Conservation (phyloP, 495 filamentous ascomycete species). For the Venustampulla echinocandica region DNA sequence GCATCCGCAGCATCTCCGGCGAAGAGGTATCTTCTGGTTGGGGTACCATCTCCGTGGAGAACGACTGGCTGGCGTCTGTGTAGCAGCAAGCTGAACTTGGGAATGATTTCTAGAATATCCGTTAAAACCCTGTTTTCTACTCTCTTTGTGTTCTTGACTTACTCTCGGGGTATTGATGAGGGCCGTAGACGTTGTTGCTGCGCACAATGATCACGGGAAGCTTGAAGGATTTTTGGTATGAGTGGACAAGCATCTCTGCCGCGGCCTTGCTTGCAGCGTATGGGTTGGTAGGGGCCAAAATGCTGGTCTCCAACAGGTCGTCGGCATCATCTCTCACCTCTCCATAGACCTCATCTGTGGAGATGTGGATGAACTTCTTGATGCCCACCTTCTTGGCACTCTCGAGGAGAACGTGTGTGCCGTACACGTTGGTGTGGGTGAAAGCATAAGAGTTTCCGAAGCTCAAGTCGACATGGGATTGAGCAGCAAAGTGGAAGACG, state of each 20-base stretch:
- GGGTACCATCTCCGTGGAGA: conserved; percentile 60
- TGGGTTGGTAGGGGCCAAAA: conserved; percentile 64
- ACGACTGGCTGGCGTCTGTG: conserved; percentile 47
- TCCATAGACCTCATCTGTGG: conserved; percentile 72
- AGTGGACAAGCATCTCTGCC: conserved; percentile 71
- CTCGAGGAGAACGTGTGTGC: conserved; percentile 65
- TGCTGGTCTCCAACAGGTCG: conserved; percentile 51
- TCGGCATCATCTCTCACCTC: conserved; percentile 55
- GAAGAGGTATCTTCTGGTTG: conserved; percentile 60
- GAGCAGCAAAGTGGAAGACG: conserved; percentile 68
- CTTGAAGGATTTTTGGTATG: conserved; percentile 64
- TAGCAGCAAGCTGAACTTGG: conserved; percentile 62
- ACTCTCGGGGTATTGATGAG: conserved; percentile 75
- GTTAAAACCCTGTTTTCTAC: conserved; percentile 13
- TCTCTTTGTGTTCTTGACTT: conserved; percentile 21
- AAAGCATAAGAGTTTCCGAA: conserved; percentile 67
- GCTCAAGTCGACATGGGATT: conserved; percentile 64
- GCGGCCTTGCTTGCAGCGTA: conserved; percentile 73
- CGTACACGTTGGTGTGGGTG: conserved; percentile 62
- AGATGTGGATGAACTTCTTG: conserved; percentile 61
- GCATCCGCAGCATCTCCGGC: conserved; percentile 68
- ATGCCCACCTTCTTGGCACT: conserved; percentile 54
- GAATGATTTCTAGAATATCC: conserved; percentile 56
- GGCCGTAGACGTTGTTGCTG: conserved; percentile 74
- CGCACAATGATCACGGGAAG: conserved; percentile 63